A percentile compares a stretch with the other conserved stretches of the same genome.
phyloP scores from a whole-genome alignment of 805 yeast species.

The Brettanomyces custersianus region DNA sequence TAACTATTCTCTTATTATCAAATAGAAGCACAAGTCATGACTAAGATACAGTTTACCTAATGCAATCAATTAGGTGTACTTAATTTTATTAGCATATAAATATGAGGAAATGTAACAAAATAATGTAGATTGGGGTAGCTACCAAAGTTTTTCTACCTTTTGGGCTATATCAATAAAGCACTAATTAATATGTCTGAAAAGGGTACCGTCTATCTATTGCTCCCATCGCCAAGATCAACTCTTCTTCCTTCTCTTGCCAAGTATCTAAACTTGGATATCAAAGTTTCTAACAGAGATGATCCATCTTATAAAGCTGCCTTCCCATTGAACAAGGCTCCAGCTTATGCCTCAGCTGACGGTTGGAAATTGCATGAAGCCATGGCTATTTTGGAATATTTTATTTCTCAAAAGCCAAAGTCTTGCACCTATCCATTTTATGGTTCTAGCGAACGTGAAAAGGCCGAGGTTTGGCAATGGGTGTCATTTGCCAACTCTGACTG shows the following conservation, averaged over 20 bases:
- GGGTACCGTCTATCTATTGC: conserved; percentile 11
- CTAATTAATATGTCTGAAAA: conserved; percentile 7
- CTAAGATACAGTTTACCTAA: too few species aligned
- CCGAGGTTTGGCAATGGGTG: conserved; percentile 62
- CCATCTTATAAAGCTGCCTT: conserved; percentile 38
- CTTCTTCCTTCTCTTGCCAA: conserved; percentile 41
- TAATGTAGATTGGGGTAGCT: too few species aligned
- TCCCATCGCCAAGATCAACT: conserved; percentile 26
- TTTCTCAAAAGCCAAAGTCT: conserved; percentile 25
- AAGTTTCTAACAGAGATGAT: conserved; percentile 29
- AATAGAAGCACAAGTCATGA: too few species aligned
- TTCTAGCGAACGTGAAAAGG: conserved; percentile 48
- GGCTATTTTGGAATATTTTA: conserved; percentile 45
- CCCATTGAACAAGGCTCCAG: conserved; percentile 58
- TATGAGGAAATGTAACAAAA: too few species aligned
- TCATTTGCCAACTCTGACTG: conserved; percentile 64
- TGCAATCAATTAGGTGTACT: too few species aligned
- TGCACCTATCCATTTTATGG: conserved; percentile 33
- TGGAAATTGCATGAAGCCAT: conserved; percentile 56
- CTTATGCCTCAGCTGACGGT: conserved; percentile 56
- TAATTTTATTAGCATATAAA: too few species aligned
- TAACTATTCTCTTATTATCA: too few species aligned
- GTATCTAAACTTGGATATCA: conserved; percentile 46
- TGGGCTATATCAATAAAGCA: too few species aligned
- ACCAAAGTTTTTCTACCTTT: too few species aligned